Conservation (phyloP, 352 stramenopile species). For the Globisporangium middletonii region DNA sequence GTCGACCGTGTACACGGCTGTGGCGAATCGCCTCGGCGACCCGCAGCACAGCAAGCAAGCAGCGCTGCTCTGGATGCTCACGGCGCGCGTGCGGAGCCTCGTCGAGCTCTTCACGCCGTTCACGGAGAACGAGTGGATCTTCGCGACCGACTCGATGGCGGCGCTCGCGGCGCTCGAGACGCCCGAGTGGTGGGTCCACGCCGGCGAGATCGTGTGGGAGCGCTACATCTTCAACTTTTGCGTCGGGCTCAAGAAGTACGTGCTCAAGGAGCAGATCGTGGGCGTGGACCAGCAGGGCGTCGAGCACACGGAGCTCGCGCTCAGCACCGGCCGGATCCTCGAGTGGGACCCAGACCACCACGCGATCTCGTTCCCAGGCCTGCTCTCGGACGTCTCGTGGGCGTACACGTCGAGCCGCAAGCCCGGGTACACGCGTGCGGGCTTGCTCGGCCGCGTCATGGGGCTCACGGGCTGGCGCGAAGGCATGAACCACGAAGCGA, state of each 20-base stretch:
- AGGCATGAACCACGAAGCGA: constrained; percentile 82
- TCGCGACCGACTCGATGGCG: constrained; percentile 43
- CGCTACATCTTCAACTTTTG: constrained; percentile 85
- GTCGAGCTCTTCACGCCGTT: constrained; percentile 86
- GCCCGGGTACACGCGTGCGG: constrained; percentile 81
- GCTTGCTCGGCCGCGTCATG: constrained; percentile 79
- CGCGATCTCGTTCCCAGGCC: constrained; percentile 77
- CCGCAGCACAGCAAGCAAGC: constrained; percentile 62
- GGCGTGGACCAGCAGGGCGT: constrained; percentile 77
- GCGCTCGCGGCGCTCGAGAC: constrained; percentile 23
- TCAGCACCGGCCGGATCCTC: constrained; percentile 76
- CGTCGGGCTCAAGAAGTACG: constrained; percentile 77
- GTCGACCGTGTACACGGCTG: constrained; percentile 73
- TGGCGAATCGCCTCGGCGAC: constrained; percentile 61
- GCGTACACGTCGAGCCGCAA: constrained; percentile 86
- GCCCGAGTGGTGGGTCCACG: constrained; percentile 58
- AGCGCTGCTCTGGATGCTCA: constrained; percentile 64
- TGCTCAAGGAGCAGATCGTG: constrained; percentile 79
- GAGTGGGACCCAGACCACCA: constrained; percentile 88
- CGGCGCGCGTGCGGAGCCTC: constrained; percentile 64
- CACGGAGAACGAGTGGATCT: constrained; percentile 85
- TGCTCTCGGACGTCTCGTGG: constrained; percentile 85
- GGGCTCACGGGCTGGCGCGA: constrained; percentile 83
- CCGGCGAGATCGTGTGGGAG: constrained; percentile 73
- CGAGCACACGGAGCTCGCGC: constrained; percentile 72